phyloP scores from a whole-genome alignment of 441 rosid species.

The Kokia cookei region DNA sequence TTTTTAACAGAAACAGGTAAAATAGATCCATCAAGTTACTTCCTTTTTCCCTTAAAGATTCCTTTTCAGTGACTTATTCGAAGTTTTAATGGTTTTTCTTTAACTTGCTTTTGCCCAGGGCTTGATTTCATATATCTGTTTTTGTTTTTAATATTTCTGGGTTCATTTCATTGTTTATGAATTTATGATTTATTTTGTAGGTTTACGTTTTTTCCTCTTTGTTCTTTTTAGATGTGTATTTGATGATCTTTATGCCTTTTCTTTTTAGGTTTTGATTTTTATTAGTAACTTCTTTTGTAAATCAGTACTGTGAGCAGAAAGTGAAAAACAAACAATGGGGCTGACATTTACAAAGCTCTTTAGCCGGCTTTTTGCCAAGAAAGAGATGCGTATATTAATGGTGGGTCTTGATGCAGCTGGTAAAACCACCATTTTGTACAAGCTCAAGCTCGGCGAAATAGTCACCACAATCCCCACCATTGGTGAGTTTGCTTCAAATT shows the following conservation, averaged over 20 bases:
- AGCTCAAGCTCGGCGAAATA: conserved; percentile 41
- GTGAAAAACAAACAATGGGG: conserved; percentile 24
- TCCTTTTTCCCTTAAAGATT: neutral
- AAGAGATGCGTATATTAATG: no score
- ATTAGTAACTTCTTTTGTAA: neutral
- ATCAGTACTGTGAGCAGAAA: neutral
- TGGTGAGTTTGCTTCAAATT: conserved; percentile 19
- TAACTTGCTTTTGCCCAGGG: neutral
- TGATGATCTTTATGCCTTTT: neutral
- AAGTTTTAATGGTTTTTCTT: neutral
- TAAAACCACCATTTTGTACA: conserved; percentile 32
- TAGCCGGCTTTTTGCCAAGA: no score
- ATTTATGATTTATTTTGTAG: neutral
- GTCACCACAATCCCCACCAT: conserved; percentile 41
- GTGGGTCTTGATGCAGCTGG: no score
- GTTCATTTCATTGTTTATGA: neutral
- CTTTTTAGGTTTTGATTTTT: neutral
- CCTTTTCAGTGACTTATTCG: neutral
- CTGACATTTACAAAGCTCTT: conserved; percentile 35
- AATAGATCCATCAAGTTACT: neutral
- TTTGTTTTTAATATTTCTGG: neutral
- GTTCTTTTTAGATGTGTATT: neutral
- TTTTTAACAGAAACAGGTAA: neutral
- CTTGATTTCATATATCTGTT: neutral
- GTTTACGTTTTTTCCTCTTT: neutral